phyloP scores from a whole-genome alignment of 2,329 filamentous ascomycete genomes.

The Trichophyton schoenleinii region DNA sequence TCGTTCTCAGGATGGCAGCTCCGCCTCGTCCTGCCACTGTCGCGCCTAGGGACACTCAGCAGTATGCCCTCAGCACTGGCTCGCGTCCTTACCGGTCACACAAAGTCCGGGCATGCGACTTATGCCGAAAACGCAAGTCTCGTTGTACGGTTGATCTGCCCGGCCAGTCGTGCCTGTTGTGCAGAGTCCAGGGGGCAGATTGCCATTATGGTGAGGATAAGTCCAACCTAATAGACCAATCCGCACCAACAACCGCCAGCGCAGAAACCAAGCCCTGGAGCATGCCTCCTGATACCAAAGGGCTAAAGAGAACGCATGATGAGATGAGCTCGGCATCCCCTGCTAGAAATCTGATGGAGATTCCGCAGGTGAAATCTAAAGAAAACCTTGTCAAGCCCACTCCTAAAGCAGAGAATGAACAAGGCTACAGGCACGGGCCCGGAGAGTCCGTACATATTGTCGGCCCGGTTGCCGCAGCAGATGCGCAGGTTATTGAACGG shows the following conservation, averaged over 20 bases:
- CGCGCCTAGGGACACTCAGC: slow-evolving; percentile 5
- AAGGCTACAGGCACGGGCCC: slow-evolving; percentile 9
- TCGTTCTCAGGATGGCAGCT: slow-evolving; percentile 4
- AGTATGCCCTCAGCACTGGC: slow-evolving; percentile 25
- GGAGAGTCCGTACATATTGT: slow-evolving; percentile 43
- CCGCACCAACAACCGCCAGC: slow-evolving; percentile 15
- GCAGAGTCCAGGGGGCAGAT: slow-evolving; percentile 45
- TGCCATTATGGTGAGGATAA: slow-evolving; percentile 42
- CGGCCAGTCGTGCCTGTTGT: slow-evolving; percentile 44
- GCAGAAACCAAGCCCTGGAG: slow-evolving; percentile 7
- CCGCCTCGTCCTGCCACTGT: slow-evolving; percentile 2
- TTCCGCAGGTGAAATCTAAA: background rate
- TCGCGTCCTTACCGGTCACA: slow-evolving; percentile 50
- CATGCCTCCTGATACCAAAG: slow-evolving; percentile 5
- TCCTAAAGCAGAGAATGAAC: background rate
- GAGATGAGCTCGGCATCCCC: slow-evolving; percentile 3
- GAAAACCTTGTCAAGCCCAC: background rate
- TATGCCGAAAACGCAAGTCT: slow-evolving; percentile 49
- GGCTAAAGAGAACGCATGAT: slow-evolving; percentile 10
- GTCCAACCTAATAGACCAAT: slow-evolving; percentile 16
- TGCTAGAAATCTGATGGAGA: slow-evolving; percentile 3
- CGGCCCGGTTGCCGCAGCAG: slow-evolving; percentile 46
- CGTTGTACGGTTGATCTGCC: slow-evolving; percentile 47
- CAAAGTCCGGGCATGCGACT: slow-evolving; percentile 47
- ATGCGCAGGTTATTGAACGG: slow-evolving; percentile 49